Base-by-base conservation (phyloP, 2,329 filamentous ascomycete genomes). In the Xylaria multiplex region DNA sequence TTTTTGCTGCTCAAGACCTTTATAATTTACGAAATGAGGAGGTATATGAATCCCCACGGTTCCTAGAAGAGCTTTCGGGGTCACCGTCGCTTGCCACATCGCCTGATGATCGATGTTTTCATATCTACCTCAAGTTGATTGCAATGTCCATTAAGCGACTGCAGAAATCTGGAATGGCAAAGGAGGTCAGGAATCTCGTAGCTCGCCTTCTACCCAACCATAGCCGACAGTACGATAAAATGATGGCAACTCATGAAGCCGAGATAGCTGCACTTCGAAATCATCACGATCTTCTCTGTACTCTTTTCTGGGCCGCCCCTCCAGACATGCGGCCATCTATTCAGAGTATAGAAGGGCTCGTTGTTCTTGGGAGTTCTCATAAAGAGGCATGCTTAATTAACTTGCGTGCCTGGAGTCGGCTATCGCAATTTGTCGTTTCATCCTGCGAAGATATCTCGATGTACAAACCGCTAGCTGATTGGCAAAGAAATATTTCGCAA, bases 231-330 rank as follows among this genome's bases (percentile, higher is more conserved):
- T 87, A 88, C 63, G 83, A 85, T 42, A 90, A 89, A 71, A 88
- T 91, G 72, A 83, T 88, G 64, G 81, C 80, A 6, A 82, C 90
- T 11, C 82, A 85, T 63, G 81, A 88, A 69, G 83, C 84, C 43
- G 88, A 91, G 55, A 80, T 91, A 52, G 87, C 87, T 3, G 87
- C 88, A 5, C 78, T 91, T 49, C 81, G 88, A 64, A 91, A 91
- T 66, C 89, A 91, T 66, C 89, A 91, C 65, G 89, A 91, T 74
- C 83, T 91, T 48, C 80, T 91, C 3, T 88, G 86, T 69, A 89
- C 88, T 0, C 79, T 91, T 4, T 91, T 86, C 73, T 91, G 88
- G 88, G 86, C 85, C 6, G 82, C 86, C 1, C 88, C 88, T 8
- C 74, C 81, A 1, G 82, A 84, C 2, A 72, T 86, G 55, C 83